Evolutionary conservation across 495 filamentous ascomycete species (phyloP).

Genomic region (Darksidea phi): DNA sequence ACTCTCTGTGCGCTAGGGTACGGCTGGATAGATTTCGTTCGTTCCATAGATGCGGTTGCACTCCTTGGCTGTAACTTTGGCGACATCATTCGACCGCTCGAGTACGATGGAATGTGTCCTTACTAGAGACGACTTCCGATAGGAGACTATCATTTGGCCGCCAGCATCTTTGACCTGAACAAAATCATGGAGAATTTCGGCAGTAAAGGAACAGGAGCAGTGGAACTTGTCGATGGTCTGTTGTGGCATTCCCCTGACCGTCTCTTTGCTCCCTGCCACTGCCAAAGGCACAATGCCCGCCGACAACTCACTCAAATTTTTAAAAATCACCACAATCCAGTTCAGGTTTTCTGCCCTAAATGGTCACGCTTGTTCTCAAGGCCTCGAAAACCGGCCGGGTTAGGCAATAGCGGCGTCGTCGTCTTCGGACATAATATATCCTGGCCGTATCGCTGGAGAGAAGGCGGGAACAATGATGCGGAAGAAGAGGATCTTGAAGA

Average conservation of each 20-base stretch:
- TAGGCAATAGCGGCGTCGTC: not conserved
- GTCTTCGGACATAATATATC: not conserved
- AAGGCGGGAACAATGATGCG: not conserved
- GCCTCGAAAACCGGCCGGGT: not conserved
- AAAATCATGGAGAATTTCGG: not conserved
- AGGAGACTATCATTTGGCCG: not conserved
- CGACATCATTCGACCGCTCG: not conserved
- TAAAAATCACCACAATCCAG: not conserved
- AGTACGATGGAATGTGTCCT: not conserved
- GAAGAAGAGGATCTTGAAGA: not conserved
- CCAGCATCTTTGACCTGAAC: not conserved
- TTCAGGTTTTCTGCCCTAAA: not conserved
- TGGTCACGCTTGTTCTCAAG: not conserved
- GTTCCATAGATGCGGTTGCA: not conserved
- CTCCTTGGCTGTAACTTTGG: not conserved
- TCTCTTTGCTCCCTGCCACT: not conserved
- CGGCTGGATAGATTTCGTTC: not conserved
- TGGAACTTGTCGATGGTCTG: not conserved
- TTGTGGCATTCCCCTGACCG: not conserved
- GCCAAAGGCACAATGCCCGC: not conserved
- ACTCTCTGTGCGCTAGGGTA: not conserved
- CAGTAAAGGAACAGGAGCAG: not conserved
- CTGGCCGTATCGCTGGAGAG: conserved; percentile 1
- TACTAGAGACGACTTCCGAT: not conserved
- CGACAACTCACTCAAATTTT: not conserved